Percentiles rank a stretch among this genome's conserved stretches.
Evolutionary conservation across 805 yeast genomes (phyloP).

Genomic region (Priceomyces carsonii): DNA sequence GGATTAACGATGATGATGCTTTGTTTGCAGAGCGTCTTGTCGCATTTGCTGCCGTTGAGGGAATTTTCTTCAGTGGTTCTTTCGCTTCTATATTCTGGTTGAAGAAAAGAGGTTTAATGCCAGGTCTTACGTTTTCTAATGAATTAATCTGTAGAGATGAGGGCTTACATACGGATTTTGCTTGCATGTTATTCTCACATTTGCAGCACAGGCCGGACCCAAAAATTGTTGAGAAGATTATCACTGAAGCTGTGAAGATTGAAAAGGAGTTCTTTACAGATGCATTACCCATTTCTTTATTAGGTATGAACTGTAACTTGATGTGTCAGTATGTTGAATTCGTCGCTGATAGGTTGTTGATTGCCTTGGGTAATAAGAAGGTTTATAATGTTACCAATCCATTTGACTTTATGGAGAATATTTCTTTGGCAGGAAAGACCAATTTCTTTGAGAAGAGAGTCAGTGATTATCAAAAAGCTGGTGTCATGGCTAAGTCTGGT

Average conservation of each 20-base stretch:
- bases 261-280: slow-evolving; percentile 95
- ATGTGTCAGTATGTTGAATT: slow-evolving; percentile 99
- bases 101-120: slow-evolving; percentile 98
- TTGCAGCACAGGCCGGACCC: slow-evolving; percentile 84
- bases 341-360: slow-evolving; percentile 92
- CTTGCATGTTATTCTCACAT: slow-evolving; percentile 92
- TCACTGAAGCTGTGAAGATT: slow-evolving; percentile 92
- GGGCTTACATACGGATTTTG: slow-evolving; percentile 98
- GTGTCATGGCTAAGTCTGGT: slow-evolving; percentile 86
- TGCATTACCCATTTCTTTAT: slow-evolving; percentile 87
- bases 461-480: slow-evolving; percentile 98
- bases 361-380: slow-evolving; percentile 89
- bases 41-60: slow-evolving; percentile 98
- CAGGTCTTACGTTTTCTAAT: slow-evolving; percentile 96
- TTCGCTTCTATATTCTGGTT: slow-evolving; percentile 99
- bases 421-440: slow-evolving; percentile 97
- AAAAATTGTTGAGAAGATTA: slow-evolving; percentile 76
- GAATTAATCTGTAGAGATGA: slow-evolving; percentile 98
- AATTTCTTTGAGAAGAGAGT: slow-evolving; percentile 99
- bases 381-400: slow-evolving; percentile 87
- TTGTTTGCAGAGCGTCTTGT: slow-evolving; percentile 93
- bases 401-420: slow-evolving; percentile 98
- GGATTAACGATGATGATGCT: slow-evolving; percentile 89
- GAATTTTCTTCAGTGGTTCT: slow-evolving; percentile 97
- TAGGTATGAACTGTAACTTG: slow-evolving; percentile 91